Percentiles rank a stretch among this genome's conserved stretches.
Conservation (phyloP, 2,329 filamentous ascomycete species). For the Penicillium polonicum region DNA sequence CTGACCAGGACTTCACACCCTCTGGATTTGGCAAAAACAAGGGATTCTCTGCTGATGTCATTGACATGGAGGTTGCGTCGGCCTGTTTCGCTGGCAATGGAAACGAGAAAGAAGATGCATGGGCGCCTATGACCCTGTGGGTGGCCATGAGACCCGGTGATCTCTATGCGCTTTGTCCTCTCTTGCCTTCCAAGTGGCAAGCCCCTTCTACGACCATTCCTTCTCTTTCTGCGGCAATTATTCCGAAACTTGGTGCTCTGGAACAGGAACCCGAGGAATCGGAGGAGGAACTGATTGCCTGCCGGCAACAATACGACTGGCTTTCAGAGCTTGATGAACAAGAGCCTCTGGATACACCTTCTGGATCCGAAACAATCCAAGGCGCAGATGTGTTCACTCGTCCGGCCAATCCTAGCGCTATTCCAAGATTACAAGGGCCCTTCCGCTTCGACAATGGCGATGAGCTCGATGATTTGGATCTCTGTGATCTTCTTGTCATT, state of each 20-base stretch:
- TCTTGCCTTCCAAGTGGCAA: conserved; percentile 84
- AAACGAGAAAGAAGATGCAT: conserved; percentile 61
- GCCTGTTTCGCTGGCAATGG: conserved; percentile 80
- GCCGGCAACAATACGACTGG: conserved; percentile 60
- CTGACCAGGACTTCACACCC: conserved; percentile 79
- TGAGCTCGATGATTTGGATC: conserved; percentile 53
- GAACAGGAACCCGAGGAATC: conserved; percentile 42
- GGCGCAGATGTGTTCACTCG: conserved; percentile 57
- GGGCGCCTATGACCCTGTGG: conserved; percentile 96
- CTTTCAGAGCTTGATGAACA: conserved; percentile 56
- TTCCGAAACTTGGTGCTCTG: conserved; percentile 62
- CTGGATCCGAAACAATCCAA: conserved; percentile 39
- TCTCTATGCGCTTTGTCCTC: conserved; percentile 86
- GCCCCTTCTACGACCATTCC: conserved; percentile 73
- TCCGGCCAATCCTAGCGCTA: conserved; percentile 53
- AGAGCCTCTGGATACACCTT: conserved; percentile 45
- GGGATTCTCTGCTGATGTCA: conserved; percentile 81
- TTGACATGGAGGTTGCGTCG: conserved; percentile 92
- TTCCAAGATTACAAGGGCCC: conserved; percentile 63
- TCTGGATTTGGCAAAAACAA: conserved; percentile 72
- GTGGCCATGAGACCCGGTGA: conserved; percentile 93
- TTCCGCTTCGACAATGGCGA: conserved; percentile 55
- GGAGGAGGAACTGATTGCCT: conserved; percentile 48
- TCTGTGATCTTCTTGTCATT: conserved; percentile 61
- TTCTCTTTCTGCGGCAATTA: conserved; percentile 77